Evolutionary conservation across 2,329 filamentous ascomycete genomes (phyloP).

Genomic region (Penicillium oxalicum): DNA sequence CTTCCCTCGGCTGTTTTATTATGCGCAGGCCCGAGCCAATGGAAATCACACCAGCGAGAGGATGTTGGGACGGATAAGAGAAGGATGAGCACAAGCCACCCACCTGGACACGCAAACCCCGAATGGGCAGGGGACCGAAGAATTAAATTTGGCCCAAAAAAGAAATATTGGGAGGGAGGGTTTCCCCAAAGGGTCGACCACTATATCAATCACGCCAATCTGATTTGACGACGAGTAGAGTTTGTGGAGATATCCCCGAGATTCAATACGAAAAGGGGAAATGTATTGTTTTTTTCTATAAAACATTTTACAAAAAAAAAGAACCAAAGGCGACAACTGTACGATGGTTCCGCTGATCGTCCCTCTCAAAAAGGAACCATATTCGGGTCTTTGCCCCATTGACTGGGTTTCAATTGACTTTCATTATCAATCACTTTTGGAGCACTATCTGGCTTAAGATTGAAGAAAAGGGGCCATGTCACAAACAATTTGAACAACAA

Average conservation of each 20-base stretch:
- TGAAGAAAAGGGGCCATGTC: too few relatives aligned
- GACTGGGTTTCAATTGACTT: too few relatives aligned
- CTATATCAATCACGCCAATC: not conserved
- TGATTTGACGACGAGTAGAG: too few relatives aligned
- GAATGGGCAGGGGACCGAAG: not conserved
- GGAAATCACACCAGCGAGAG: conserved; percentile 1
- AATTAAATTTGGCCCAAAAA: not conserved
- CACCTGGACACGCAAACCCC: not conserved
- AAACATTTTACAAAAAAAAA: too few relatives aligned
- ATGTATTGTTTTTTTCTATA: too few relatives aligned
- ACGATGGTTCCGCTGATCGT: too few relatives aligned
- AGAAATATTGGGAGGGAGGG: not conserved
- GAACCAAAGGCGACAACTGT: too few relatives aligned
- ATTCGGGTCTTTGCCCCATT: not conserved
- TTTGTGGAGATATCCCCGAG: too few relatives aligned
- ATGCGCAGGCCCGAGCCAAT: not conserved
- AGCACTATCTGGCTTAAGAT: too few relatives aligned
- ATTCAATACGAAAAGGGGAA: too few relatives aligned
- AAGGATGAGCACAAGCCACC: not conserved
- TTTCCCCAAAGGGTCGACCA: conserved; percentile 1
- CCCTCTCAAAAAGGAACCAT: conserved; percentile 1
- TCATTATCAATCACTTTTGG: too few relatives aligned
- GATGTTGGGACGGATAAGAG: conserved; percentile 1
- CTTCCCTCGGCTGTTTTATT: conserved; percentile 1
- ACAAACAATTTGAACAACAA: too few relatives aligned